phyloP scores from a whole-genome alignment of 768 basidiomycete species.

The Daedaleopsis nitida region DNA sequence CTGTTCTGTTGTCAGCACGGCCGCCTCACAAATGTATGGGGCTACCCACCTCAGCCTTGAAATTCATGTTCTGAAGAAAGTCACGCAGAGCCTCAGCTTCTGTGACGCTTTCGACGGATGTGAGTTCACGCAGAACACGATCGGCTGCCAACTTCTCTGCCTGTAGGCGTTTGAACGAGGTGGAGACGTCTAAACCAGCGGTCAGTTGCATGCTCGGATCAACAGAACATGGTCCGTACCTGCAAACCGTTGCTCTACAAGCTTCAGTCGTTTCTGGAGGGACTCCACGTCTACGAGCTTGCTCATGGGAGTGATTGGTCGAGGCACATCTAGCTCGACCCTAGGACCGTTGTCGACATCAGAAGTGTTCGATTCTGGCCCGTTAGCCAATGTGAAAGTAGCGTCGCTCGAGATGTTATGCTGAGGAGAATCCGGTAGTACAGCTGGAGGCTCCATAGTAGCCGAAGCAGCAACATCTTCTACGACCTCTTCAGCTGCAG shows the following conservation, averaged over 20 bases:
- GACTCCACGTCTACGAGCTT: conserved; percentile 46
- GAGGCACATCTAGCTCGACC: not conserved
- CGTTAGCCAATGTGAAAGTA: not conserved
- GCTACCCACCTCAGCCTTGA: conserved; percentile 69
- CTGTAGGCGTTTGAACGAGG: conserved; percentile 75
- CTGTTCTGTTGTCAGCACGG: conserved; percentile 36
- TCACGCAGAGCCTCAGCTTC: conserved; percentile 72
- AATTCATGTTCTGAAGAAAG: conserved; percentile 64
- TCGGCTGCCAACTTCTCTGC: conserved; percentile 73
- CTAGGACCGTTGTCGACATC: not conserved
- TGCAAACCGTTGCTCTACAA: conserved; percentile 77
- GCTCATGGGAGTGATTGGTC: not conserved
- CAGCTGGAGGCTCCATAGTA: no score
- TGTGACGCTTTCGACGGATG: conserved; percentile 65
- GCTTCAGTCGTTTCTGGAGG: conserved; percentile 64
- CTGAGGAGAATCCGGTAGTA: no score
- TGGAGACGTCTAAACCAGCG: conserved; percentile 63
- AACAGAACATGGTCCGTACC: conserved; percentile 42
- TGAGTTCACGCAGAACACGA: conserved; percentile 64
- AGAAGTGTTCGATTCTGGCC: not conserved
- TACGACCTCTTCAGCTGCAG: no score
- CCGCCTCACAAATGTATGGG: not conserved
- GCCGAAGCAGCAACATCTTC: not conserved
- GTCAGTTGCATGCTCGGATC: not conserved
- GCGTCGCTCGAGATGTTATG: not conserved